Evolutionary conservation across 495 filamentous ascomycete genomes (phyloP), one percentile per base, ranked within the genome.

Genomic region (Trichoderma virens): DNA sequence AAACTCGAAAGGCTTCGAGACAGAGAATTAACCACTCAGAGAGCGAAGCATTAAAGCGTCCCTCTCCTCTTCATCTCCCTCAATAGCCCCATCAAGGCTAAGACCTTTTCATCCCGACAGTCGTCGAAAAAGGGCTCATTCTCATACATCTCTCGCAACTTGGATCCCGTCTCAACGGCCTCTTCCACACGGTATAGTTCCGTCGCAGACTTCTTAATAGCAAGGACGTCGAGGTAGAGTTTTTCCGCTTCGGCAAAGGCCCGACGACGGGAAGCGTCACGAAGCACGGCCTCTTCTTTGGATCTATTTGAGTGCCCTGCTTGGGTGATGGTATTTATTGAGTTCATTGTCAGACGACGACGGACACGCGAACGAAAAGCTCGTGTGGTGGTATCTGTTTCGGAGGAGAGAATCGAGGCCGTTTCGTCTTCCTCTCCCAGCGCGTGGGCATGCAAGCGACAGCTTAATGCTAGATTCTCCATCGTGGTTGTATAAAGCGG

Each of bases 391-490:
- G 25, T 28, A 16, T 16, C 25, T 1, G 23, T 1, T 4, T 56
- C 51, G 2, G 51, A 27, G 9, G 51, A 56, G 18, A 25, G 0
- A n/a, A 61, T 11, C 5, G 59, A 61, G 35, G 30, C 31, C 6
- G 31, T 39, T 8, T 61, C 59, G 20, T 61, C 59, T 6, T 38
- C 59, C 20, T 61, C 59, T 13, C 35, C 31, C 0, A 61, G 31
- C 16, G 31, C 16, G 8, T 39, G 30, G 8, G 31, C 59, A 39
- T 20, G 61, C 23, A 39, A 3, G 38, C 61, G 61, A 18, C 27
- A 45, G 61, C 61, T 62, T 11, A 62, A 34, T 13, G 61, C 61
- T 13, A 41, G 32, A 23, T 62, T 45, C 61, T 62, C 61, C 34
- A 62, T 25, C 13, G 61, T 62, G 11, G 61, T 45, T n/a, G 38